Evolutionary conservation across 345 rosid genomes (phyloP), one percentile per base, ranked within the genome.

Genomic region (Gossypium stocksii): DNA sequence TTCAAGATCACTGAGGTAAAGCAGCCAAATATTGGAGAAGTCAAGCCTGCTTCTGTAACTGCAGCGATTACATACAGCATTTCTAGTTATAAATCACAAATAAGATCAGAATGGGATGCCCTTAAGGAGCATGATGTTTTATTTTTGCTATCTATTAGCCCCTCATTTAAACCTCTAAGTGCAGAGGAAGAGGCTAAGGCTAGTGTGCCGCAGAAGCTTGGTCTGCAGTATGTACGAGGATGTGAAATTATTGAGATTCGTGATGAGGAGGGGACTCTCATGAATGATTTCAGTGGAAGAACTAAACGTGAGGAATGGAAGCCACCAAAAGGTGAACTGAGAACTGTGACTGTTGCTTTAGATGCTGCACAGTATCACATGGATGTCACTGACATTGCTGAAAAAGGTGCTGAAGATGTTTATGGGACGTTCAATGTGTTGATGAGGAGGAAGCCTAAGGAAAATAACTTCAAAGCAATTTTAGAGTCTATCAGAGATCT

Each of bases 371-470:
- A 93, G 80, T 95, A 95, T 84, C 93, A 95, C 78, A 95, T 95
- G 90, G 99, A 95, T 87, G 96, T 91, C 62, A 83, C 89, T 74
- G 91, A 88, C 78, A 95, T 90, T 78, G 96, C 94, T 65, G 98
- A 93, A 78, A 93, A 90, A 84, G 99, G 94, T 66, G 86, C 94
- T 46, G 96, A 91, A 78, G 99, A 95, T 83, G 93, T 88, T 72
- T 95, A 95, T 83, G 86, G 96, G 63, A 87, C 97, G 44, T 93
- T 95, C 83, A 90, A 95, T 84, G 80, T 95, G 74, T 79, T 95
- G 80, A 87, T 95, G 97, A 91, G 99, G 84, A 93, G 99, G 83
- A 95, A 95, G 80, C 99, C 99, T 4, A 93, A 95, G 85, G 99
- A 95, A 88, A 95, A 95, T 76, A 95, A 95, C 79, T 95, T 95